Percentiles rank a stretch among this genome's conserved stretches.
These are phyloP conservation scores for Cladosporium sp. DNA, from an alignment of 2,329 filamentous ascomycete species.

Conservation along the genomic window DNA sequence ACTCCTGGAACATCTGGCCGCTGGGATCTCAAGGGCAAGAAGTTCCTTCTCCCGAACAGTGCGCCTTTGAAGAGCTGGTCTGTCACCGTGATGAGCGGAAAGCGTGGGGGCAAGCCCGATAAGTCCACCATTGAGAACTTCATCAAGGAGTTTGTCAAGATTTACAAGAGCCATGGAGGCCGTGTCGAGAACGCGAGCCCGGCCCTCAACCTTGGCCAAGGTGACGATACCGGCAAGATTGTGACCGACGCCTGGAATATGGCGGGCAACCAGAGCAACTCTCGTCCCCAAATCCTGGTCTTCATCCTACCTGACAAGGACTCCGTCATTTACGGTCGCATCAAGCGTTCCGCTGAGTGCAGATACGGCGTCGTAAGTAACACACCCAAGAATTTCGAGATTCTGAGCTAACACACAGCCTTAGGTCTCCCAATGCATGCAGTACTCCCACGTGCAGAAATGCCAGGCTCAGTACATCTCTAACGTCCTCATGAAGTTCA, in stretches of 20 bases:
- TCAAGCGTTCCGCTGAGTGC: slow-evolving; percentile 89
- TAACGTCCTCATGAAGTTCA: slow-evolving; percentile 96
- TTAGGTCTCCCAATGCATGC: slow-evolving; percentile 65
- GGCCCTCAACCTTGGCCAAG: slow-evolving; percentile 39
- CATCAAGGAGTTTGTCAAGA: slow-evolving; percentile 60
- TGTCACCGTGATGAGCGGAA: slow-evolving; percentile 65
- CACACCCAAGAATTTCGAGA: too few species aligned
- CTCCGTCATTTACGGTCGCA: slow-evolving; percentile 70
- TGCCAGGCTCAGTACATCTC: slow-evolving; percentile 81
- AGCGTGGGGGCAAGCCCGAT: slow-evolving; percentile 48
- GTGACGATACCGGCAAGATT: slow-evolving; percentile 32
- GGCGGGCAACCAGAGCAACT: slow-evolving; percentile 55
- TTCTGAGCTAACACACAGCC: too few species aligned
- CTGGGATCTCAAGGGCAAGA: slow-evolving; percentile 84
- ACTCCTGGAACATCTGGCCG: slow-evolving; percentile 70
- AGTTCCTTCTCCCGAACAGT: slow-evolving; percentile 68
- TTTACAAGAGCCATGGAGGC: slow-evolving; percentile 64
- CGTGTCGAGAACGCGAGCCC: slow-evolving; percentile 51
- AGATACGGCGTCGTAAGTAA: slow-evolving; percentile 65
- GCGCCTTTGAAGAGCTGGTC: slow-evolving; percentile 68
- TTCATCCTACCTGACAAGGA: slow-evolving; percentile 75
- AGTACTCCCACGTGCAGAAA: slow-evolving; percentile 66
- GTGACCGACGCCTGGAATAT: slow-evolving; percentile 52
- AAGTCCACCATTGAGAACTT: slow-evolving; percentile 53
- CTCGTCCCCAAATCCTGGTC: slow-evolving; percentile 73